Conservation (phyloP, 441 rosid species). For the Hura crepitans region DNA sequence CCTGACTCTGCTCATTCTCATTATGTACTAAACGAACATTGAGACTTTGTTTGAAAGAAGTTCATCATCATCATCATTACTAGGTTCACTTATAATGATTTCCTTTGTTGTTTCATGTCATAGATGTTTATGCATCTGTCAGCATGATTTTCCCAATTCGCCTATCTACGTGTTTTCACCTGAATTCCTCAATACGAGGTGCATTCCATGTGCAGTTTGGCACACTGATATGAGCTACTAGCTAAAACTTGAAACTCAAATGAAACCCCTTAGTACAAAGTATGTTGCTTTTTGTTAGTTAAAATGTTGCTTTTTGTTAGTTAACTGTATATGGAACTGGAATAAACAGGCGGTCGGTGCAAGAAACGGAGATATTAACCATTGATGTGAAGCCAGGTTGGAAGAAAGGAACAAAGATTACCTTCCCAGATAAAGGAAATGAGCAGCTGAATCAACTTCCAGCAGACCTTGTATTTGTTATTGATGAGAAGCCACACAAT, state of each 20-base stretch:
- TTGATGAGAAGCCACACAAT: conserved; percentile 74
- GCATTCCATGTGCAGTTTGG: not conserved
- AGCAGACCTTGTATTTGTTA: conserved; percentile 80
- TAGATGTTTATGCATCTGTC: no score
- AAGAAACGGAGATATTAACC: conserved; percentile 70
- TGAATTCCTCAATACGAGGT: not conserved
- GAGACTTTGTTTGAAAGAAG: not conserved
- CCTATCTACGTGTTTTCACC: no score
- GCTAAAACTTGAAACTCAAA: no score
- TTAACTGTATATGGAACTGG: conserved; percentile 5
- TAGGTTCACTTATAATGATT: not conserved
- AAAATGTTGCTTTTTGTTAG: not conserved
- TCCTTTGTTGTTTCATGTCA: not conserved
- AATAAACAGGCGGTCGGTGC: conserved; percentile 49
- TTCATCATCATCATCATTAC: not conserved
- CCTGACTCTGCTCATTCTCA: no score
- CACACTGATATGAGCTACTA: no score
- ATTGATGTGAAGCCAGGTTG: conserved; percentile 92
- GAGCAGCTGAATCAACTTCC: conserved; percentile 83
- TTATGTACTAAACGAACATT: not conserved
- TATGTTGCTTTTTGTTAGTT: not conserved
- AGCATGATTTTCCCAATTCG: no score
- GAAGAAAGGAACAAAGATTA: conserved; percentile 93
- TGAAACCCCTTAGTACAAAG: no score
- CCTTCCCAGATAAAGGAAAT: conserved; percentile 88